Base-by-base conservation (phyloP, 2,329 filamentous ascomycete genomes). In the Niveomyces coronatus region DNA sequence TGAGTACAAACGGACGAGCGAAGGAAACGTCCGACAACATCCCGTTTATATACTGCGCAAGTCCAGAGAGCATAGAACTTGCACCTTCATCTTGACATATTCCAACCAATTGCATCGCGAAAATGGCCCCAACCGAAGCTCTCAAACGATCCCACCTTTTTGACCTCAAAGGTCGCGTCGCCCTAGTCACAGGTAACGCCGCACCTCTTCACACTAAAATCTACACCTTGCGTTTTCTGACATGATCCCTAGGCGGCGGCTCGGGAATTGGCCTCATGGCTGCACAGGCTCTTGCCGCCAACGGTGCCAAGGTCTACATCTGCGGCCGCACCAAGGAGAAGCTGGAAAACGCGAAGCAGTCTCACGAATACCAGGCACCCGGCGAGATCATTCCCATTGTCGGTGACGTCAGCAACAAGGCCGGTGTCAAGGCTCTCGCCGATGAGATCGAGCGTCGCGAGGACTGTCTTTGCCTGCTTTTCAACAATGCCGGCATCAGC, bases 271-370 rank as follows among this genome's bases (percentile, higher is more conserved):
- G 79, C 4, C 68, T 79, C 39, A 83, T 83, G 78, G 76, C 77
- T 30, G 72, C 75, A 3, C 74, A 82, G 47, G 72, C 78, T 6
- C 76, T 82, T 39, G 73, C 82, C 1, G 61, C 65, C 41, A 84
- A 82, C 55, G 78, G 79, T 44, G 74, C 72, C 41, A 80, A 72
- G 45, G 80, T 85, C 5, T 85, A 83, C 63, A 79, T 85, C 45
- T 76, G 75, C 17, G 79, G 81, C 22, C 75, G 74, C 13, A 76
- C 73, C 30, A 62, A 65, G 18, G 77, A 76, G 49, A 79, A 80
- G 50, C 64, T 80, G 33, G 73, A 78, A 14, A 70, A 62, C 22
- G 71, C 74, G 2, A 73, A 73, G 31, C 56, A 78, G 40, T 74
- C 69, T 35, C 75, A 75, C 45, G 63, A 73, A 20, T 67, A 72